These are phyloP conservation scores for Periconia sp. DNA, from an alignment of 2,329 filamentous ascomycete genomes.

Conservation along the genomic window DNA sequence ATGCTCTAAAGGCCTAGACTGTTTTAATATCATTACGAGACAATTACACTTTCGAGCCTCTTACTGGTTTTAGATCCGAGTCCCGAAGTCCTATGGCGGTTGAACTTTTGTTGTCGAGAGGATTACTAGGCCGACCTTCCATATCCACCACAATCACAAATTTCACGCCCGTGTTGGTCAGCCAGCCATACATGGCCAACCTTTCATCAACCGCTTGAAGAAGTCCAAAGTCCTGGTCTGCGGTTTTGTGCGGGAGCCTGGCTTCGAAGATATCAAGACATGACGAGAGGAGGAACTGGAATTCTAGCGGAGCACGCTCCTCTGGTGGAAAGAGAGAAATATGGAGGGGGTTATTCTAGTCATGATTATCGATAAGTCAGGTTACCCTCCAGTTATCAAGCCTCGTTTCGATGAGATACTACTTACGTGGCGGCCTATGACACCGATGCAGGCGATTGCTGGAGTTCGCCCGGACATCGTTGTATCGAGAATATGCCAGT, in stretches of 20 bases:
- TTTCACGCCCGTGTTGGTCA: conserved; percentile 93
- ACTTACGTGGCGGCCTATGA: conserved; percentile 88
- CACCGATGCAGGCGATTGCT: conserved; percentile 87
- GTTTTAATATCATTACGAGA: too few relatives aligned
- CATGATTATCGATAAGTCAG: background rate
- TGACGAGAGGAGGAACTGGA: conserved; percentile 85
- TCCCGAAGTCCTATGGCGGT: conserved; percentile 72
- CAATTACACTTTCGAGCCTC: conserved; percentile 20
- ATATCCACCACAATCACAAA: conserved; percentile 91
- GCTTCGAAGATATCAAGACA: conserved; percentile 94
- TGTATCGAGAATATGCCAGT: background rate
- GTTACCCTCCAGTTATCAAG: background rate
- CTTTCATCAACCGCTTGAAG: conserved; percentile 93
- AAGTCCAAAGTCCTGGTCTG: conserved; percentile 84
- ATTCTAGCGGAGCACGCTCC: conserved; percentile 78
- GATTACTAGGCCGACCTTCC: conserved; percentile 63
- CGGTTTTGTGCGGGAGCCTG: conserved; percentile 70
- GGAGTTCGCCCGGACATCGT: conserved; percentile 56
- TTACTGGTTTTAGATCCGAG: conserved; percentile 80
- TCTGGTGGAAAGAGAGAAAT: conserved; percentile 82
- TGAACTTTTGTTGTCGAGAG: conserved; percentile 34
- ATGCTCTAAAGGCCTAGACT: conserved; percentile 74
- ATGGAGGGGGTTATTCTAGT: conserved; percentile 92
- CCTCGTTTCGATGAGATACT: conserved; percentile 1
- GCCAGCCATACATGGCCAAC: conserved; percentile 89